Evolutionary conservation across 345 rosid genomes (phyloP).

Genomic region (Bruguiera parviflora): DNA sequence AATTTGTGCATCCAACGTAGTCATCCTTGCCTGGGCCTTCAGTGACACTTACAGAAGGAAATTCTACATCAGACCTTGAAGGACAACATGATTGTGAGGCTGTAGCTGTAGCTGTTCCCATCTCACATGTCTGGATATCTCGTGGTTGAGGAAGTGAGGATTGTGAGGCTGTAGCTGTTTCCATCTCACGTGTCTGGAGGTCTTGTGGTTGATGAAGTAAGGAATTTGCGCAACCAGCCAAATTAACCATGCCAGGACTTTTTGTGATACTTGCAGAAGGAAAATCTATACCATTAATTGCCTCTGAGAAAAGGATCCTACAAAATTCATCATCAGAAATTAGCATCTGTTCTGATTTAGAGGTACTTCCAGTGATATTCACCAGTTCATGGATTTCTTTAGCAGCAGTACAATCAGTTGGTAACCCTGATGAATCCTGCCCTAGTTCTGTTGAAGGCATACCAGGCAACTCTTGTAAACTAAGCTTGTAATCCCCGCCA

Average conservation of each 20-base stretch:
- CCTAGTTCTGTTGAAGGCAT: slow-evolving; percentile 45
- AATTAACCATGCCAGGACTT: slow-evolving; percentile 35
- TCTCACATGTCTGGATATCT: slow-evolving; percentile 41
- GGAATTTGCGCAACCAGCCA: slow-evolving; percentile 37
- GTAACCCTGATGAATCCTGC: slow-evolving; percentile 46
- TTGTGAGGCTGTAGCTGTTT: slow-evolving; percentile 30
- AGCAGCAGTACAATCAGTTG: slow-evolving; percentile 39
- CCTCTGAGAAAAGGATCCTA: slow-evolving; percentile 66
- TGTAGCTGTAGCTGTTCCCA: slow-evolving; percentile 26
- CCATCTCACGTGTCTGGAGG: slow-evolving; percentile 39
- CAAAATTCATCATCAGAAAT: slow-evolving; percentile 89
- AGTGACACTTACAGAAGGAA: slow-evolving; percentile 36
- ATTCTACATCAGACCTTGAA: slow-evolving; percentile 34
- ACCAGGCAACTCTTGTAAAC: slow-evolving; percentile 41
- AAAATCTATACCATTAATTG: slow-evolving; percentile 36
- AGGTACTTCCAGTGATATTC: slow-evolving; percentile 32
- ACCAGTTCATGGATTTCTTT: slow-evolving; percentile 41
- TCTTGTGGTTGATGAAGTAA: slow-evolving; percentile 28
- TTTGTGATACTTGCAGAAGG: slow-evolving; percentile 39
- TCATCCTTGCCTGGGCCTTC: slow-evolving; percentile 37
- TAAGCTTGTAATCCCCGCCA: slow-evolving; percentile 42
- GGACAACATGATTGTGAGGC: slow-evolving; percentile 36
- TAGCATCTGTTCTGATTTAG: slow-evolving; percentile 49
- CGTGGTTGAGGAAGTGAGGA: slow-evolving; percentile 22
- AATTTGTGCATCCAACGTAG: slow-evolving; percentile 35